Conservation (phyloP, 2,329 filamentous ascomycete species). For the Cadophora gregata region DNA sequence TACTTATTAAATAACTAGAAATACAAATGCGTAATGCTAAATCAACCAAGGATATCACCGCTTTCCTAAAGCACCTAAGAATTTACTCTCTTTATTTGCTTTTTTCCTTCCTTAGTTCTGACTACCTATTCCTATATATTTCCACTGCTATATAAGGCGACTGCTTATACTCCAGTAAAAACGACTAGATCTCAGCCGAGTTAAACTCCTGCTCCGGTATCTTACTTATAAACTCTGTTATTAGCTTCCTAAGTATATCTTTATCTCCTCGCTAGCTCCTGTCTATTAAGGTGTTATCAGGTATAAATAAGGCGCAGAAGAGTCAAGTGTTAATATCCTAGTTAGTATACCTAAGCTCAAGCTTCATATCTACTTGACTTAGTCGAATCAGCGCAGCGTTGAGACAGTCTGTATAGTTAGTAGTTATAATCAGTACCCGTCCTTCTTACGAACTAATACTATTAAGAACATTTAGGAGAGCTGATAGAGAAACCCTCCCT, state of each 20-base stretch:
- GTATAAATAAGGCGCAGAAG: conserved; percentile 40
- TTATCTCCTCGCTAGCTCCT: conserved; percentile 20
- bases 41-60: not conserved
- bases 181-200: conserved; percentile 22
- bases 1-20: not conserved
- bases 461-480: too few species aligned
- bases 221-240: conserved; percentile 24
- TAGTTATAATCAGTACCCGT: too few species aligned
- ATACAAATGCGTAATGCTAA: not conserved
- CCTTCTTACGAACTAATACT: too few species aligned
- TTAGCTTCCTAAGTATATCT: conserved; percentile 16
- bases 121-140: conserved; percentile 15
- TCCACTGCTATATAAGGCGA: conserved; percentile 13
- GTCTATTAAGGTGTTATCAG: conserved; percentile 10
- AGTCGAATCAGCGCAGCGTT: too few species aligned
- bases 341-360: conserved; percentile 59
- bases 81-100: conserved; percentile 23
- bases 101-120: conserved; percentile 22
- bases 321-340: conserved; percentile 38
- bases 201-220: conserved; percentile 24
- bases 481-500: too few species aligned
- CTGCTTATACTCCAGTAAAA: conserved; percentile 21
- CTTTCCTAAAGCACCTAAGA: conserved; percentile 21
- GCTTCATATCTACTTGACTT: too few species aligned
- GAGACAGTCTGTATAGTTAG: too few species aligned